Evolutionary conservation across 257 asterid genomes (phyloP).

Genomic region (Solanum pinnatisectum): DNA sequence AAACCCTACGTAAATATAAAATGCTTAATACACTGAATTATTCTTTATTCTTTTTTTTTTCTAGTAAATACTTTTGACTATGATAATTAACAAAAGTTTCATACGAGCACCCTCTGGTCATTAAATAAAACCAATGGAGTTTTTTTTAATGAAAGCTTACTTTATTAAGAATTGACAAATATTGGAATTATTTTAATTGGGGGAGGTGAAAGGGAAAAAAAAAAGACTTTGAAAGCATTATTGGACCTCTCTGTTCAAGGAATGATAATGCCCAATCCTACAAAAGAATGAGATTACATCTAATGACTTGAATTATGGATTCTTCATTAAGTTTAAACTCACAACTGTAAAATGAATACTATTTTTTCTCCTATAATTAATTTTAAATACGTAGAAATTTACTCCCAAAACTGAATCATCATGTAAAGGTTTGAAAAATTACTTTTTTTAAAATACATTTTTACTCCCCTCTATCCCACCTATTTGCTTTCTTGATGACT

Average conservation of each 20-base stretch:
- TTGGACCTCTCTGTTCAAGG: neutral
- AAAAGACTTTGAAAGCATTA: neutral
- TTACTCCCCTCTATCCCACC: too few species aligned
- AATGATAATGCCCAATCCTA: neutral
- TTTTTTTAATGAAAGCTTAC: neutral
- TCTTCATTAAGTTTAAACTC: neutral
- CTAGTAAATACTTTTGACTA: neutral
- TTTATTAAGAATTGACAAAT: neutral
- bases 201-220: neutral
- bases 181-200: neutral
- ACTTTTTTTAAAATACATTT: too few species aligned
- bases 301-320: neutral
- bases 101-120: neutral
- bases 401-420: neutral
- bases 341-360: neutral
- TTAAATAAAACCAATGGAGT: neutral
- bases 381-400: neutral
- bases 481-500: neutral
- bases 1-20: neutral
- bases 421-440: neutral
- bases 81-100: neutral
- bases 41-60: neutral
- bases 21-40: neutral
- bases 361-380: neutral
- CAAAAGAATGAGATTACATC: neutral